These are phyloP conservation scores for Galerina marginata DNA, from an alignment of 768 basidiomycete species.

Conservation along the genomic window DNA sequence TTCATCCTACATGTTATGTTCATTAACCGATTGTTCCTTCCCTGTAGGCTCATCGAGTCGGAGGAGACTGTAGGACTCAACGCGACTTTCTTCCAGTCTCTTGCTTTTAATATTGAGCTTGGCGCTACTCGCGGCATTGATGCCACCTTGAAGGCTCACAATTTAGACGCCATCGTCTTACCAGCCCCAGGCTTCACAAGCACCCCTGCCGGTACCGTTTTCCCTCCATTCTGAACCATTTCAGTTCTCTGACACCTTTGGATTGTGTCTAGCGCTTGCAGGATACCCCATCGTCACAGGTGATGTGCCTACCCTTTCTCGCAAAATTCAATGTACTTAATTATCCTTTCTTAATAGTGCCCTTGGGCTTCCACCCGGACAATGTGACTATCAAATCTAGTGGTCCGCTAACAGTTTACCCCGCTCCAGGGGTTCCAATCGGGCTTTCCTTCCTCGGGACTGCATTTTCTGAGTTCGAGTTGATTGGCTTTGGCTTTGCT, in stretches of 20 bases:
- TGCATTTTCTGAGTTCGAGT: slow-evolving; percentile 59
- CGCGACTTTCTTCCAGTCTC: slow-evolving; percentile 45
- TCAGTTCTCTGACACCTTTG: not conserved
- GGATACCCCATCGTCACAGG: slow-evolving; percentile 74
- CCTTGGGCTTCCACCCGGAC: slow-evolving; percentile 61
- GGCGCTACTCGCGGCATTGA: slow-evolving; percentile 60
- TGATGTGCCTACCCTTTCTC: slow-evolving; percentile 16
- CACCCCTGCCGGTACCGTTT: slow-evolving; percentile 30
- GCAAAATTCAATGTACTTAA: not conserved
- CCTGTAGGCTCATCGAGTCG: slow-evolving; percentile 38
- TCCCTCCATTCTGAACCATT: not conserved
- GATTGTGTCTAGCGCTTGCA: slow-evolving; percentile 46
- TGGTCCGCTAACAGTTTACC: slow-evolving; percentile 45
- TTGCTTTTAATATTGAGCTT: slow-evolving; percentile 48
- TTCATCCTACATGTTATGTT: not conserved
- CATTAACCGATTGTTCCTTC: not conserved
- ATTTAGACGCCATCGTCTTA: slow-evolving; percentile 57
- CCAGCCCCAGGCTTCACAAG: slow-evolving; percentile 47
- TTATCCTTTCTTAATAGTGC: slow-evolving; percentile 40
- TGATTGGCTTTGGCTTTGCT: slow-evolving; percentile 63
- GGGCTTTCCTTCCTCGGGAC: slow-evolving; percentile 67
- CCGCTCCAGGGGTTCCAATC: slow-evolving; percentile 62
- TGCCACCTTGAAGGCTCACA: slow-evolving; percentile 46
- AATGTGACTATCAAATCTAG: slow-evolving; percentile 41
- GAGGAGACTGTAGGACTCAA: slow-evolving; percentile 45